These are phyloP conservation scores for Phytophthora colocasiae DNA, from an alignment of 352 stramenopile species.

Conservation along the genomic window DNA sequence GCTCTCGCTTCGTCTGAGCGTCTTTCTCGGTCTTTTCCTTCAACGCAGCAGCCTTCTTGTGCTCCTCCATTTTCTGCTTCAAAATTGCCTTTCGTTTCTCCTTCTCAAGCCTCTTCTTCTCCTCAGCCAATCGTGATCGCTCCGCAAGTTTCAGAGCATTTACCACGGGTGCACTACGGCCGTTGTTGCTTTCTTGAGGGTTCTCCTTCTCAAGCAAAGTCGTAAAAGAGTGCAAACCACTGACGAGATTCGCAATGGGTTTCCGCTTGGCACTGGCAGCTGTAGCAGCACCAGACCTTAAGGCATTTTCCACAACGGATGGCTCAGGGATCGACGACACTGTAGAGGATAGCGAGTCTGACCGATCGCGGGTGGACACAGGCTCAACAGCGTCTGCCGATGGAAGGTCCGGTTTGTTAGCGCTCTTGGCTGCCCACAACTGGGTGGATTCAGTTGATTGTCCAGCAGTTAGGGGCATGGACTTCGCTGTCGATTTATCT, in stretches of 20 bases:
- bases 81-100: slow-evolving; percentile 67
- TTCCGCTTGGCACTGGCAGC: slow-evolving; percentile 36
- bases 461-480: slow-evolving; percentile 8
- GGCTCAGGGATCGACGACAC: slow-evolving; percentile 62
- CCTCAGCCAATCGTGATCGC: slow-evolving; percentile 64
- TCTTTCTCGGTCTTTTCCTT: slow-evolving; percentile 80
- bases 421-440: background rate
- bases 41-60: slow-evolving; percentile 71
- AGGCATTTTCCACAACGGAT: slow-evolving; percentile 33
- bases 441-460: background rate
- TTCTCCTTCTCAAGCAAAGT: slow-evolving; percentile 71
- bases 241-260: slow-evolving; percentile 68
- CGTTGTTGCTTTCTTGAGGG: slow-evolving; percentile 31
- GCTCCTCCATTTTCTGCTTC: slow-evolving; percentile 76
- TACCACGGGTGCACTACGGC: slow-evolving; percentile 58
- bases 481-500: slow-evolving; percentile 20
- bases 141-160: slow-evolving; percentile 80
- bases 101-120: slow-evolving; percentile 75
- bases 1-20: slow-evolving; percentile 71
- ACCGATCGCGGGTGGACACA: slow-evolving; percentile 11
- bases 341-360: slow-evolving; percentile 62
- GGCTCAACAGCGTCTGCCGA: background rate
- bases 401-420: background rate
- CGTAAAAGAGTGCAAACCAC: slow-evolving; percentile 76
- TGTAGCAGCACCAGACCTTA: slow-evolving; percentile 23